These are phyloP conservation scores for Blastomyces parvus DNA, from an alignment of 2,329 filamentous ascomycete genomes.

Conservation along the genomic window DNA sequence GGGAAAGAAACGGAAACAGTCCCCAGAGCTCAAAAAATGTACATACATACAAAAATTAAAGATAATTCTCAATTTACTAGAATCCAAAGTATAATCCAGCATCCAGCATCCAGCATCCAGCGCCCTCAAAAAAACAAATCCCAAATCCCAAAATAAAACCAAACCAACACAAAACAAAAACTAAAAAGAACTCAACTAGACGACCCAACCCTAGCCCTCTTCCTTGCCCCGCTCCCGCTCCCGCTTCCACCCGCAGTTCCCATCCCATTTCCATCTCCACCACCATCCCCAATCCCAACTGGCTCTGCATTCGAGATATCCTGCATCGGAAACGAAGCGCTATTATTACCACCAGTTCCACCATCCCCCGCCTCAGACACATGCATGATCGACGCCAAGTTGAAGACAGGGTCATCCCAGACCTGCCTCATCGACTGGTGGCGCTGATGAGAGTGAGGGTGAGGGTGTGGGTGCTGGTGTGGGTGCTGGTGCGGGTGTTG, in stretches of 20 bases:
- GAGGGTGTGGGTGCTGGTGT: background rate
- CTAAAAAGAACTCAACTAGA: background rate
- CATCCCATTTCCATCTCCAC: background rate
- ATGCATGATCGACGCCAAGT: slow-evolving; percentile 7
- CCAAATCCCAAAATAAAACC: background rate
- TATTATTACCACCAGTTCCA: background rate
- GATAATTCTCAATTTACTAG: no score
- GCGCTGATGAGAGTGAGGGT: background rate
- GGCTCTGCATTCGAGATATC: background rate
- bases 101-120: background rate
- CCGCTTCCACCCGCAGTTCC: background rate
- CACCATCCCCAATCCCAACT: background rate
- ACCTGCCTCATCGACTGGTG: slow-evolving; percentile 4
- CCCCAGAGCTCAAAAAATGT: no score
- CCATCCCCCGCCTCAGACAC: background rate
- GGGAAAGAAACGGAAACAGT: no score
- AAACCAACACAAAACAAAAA: background rate
- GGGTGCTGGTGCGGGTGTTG: background rate
- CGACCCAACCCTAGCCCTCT: slow-evolving; percentile 3
- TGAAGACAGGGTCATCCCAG: slow-evolving; percentile 11
- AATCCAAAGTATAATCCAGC: background rate
- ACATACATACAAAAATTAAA: no score
- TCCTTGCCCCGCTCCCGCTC: background rate
- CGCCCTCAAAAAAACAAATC: background rate
- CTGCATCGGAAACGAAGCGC: background rate